Evolutionary conservation across 192 early-diverging fungal genomes (phyloP), one percentile per base, ranked within the genome.

Genomic region (Phycomyces blakesleeanus): DNA sequence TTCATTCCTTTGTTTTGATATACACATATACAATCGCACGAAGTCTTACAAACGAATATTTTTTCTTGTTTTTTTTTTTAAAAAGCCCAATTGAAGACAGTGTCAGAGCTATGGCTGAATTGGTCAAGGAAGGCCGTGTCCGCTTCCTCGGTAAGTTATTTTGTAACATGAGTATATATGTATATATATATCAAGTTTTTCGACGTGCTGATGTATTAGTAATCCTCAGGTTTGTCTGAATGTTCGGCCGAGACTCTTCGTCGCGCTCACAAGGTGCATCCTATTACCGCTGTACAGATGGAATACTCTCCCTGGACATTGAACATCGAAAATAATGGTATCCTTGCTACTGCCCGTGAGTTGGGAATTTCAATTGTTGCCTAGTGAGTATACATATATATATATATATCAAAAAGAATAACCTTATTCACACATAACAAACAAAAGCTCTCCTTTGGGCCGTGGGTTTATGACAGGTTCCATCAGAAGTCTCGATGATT

Each of bases 191-290:
- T n/a, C n/a, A n/a, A n/a, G n/a, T n/a, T n/a, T n/a, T n/a, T n/a
- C n/a, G n/a, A n/a, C n/a, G 29, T 34, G 29, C 29, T 34, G 7
- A 34, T 34, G 29, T 34, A 34, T 34, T 34, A 34, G 7, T 34
- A 34, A 34, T 34, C n/a, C n/a, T n/a, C 29, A 34, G 29, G 86
- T 1, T 67, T 90, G 7, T 82, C 79, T 14, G 85, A 89, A 58
- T 83, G 80, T 52, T 73, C 74, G 16, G 83, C 85, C 2, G 82
- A 75, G 0, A 77, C 81, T 9, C 70, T 91, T 15, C 72, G 89
- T 14, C 75, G 85, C 12, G 86, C 87, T 21, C 75, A 89, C 74
- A 79, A 75, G 39, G 72, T 91, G 0, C 87, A 90, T 57, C 89
- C 89, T 8, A 87, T 90, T 57, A 58, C 83, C 16, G 83, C 85